These are phyloP conservation scores for Cladosporium cucumerinum DNA, from an alignment of 2,329 filamentous ascomycete genomes.

Conservation along the genomic window DNA sequence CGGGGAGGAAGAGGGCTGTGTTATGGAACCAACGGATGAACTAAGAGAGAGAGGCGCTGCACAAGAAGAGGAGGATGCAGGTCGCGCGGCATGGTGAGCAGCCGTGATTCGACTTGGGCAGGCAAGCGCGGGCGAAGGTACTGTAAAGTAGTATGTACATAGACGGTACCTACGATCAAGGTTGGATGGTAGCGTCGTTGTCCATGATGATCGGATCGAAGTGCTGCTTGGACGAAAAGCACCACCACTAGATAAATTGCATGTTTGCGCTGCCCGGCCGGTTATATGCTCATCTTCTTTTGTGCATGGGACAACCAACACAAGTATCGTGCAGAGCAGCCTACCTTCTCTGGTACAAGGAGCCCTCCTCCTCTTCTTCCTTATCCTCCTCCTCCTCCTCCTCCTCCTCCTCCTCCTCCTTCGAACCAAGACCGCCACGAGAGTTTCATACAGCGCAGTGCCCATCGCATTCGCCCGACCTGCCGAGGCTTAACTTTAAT, in stretches of 20 bases:
- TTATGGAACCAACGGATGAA: neutral
- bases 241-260: neutral
- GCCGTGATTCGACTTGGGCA: constrained; percentile 2
- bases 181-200: neutral
- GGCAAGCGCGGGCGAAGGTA: constrained; percentile 1
- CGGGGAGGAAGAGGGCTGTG: neutral
- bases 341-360: neutral
- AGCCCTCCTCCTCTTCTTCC: neutral
- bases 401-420: no score
- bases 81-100: neutral
- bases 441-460: neutral
- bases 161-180: constrained; percentile 1
- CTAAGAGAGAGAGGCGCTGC: neutral
- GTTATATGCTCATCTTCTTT: neutral
- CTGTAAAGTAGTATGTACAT: no score
- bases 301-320: neutral
- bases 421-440: neutral
- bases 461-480: constrained; percentile 2
- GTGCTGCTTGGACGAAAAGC: neutral
- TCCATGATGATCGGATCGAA: neutral
- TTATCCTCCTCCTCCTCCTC: no score
- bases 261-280: neutral
- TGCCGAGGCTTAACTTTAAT: neutral
- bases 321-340: neutral
- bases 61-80: neutral